A percentile compares a stretch with the other conserved stretches of the same genome.
Conservation (phyloP, 192 early-diverging fungal species). For the Haplosporangium gracile region DNA sequence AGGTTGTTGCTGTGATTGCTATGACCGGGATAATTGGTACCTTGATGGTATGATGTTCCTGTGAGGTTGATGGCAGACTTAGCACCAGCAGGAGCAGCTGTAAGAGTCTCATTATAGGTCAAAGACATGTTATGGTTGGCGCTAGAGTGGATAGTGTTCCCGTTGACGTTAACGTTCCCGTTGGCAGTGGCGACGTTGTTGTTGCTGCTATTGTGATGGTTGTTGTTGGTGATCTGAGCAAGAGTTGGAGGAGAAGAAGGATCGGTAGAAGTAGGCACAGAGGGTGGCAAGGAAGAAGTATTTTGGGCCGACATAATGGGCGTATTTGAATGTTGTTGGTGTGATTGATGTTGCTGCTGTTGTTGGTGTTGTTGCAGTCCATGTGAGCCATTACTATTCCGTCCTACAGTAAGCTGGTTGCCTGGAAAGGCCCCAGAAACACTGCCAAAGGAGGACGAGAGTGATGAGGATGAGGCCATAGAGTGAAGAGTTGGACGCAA, state of each 20-base stretch:
- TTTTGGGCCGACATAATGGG: slow-evolving; percentile 1
- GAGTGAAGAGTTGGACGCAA: slow-evolving; percentile 43
- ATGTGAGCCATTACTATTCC: slow-evolving; percentile 25
- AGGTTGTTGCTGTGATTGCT: slow-evolving; percentile 8
- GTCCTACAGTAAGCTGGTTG: slow-evolving; percentile 17
- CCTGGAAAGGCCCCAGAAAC: slow-evolving; percentile 21
- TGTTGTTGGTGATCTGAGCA: slow-evolving; percentile 35
- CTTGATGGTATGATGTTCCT: slow-evolving; percentile 15
- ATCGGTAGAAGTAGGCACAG: slow-evolving; percentile 12
- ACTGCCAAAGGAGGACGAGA: slow-evolving; percentile 49
- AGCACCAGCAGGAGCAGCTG: not conserved
- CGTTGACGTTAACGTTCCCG: not conserved
- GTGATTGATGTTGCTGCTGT: slow-evolving; percentile 4
- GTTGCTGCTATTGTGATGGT: slow-evolving; percentile 8
- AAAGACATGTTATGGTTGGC: slow-evolving; percentile 12
- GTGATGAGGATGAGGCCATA: slow-evolving; percentile 48
- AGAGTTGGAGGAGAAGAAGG: slow-evolving; percentile 33
- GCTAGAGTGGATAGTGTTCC: not conserved
- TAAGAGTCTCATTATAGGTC: not conserved
- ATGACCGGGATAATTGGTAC: not conserved
- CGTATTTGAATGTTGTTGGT: not conserved
- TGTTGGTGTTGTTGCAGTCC: slow-evolving; percentile 16
- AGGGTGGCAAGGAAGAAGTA: slow-evolving; percentile 23
- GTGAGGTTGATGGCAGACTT: slow-evolving; percentile 34
- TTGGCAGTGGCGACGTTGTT: not conserved